phyloP scores from a whole-genome alignment of 805 yeast genomes.

The Candida pseudofarinosa region DNA sequence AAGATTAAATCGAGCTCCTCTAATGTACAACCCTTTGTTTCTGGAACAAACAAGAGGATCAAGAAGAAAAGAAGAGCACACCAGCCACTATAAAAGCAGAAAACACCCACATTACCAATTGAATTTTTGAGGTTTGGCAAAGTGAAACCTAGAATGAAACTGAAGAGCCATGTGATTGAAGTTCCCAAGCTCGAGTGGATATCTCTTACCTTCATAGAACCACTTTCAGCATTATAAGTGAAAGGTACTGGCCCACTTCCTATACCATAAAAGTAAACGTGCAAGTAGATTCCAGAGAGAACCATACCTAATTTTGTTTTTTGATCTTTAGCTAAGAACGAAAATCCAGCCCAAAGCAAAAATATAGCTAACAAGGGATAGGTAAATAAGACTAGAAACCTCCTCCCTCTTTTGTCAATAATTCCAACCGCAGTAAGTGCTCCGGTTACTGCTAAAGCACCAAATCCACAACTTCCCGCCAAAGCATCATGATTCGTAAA shows the following conservation, averaged over 20 bases:
- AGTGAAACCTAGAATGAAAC: slow-evolving; percentile 22
- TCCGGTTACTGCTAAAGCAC: slow-evolving; percentile 9
- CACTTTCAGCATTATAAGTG: slow-evolving; percentile 25
- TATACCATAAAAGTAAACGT: slow-evolving; percentile 17
- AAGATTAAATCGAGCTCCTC: slow-evolving; percentile 8
- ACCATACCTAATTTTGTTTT: slow-evolving; percentile 17
- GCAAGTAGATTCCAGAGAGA: slow-evolving; percentile 20
- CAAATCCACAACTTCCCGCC: slow-evolving; percentile 12
- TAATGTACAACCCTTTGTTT: no score
- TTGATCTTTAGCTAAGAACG: slow-evolving; percentile 16
- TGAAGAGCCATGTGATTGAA: slow-evolving; percentile 23
- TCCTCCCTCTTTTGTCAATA: slow-evolving; percentile 22
- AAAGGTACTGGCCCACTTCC: slow-evolving; percentile 25
- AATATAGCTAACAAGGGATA: slow-evolving; percentile 21
- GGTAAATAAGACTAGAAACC: slow-evolving; percentile 20
- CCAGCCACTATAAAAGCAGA: slow-evolving; percentile 26
- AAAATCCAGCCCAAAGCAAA: slow-evolving; percentile 21
- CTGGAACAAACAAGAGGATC: slow-evolving; percentile 13
- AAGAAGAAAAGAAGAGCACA: slow-evolving; percentile 19
- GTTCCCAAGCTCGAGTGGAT: slow-evolving; percentile 23
- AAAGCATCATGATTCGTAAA: slow-evolving; percentile 7
- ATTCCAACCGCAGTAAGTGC: slow-evolving; percentile 21
- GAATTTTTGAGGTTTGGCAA: slow-evolving; percentile 22
- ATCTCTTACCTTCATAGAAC: slow-evolving; percentile 21
- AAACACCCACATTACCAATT: slow-evolving; percentile 22